Evolutionary conservation across 768 basidiomycete species (phyloP).

Genomic region (Punctularia strigosozonata): DNA sequence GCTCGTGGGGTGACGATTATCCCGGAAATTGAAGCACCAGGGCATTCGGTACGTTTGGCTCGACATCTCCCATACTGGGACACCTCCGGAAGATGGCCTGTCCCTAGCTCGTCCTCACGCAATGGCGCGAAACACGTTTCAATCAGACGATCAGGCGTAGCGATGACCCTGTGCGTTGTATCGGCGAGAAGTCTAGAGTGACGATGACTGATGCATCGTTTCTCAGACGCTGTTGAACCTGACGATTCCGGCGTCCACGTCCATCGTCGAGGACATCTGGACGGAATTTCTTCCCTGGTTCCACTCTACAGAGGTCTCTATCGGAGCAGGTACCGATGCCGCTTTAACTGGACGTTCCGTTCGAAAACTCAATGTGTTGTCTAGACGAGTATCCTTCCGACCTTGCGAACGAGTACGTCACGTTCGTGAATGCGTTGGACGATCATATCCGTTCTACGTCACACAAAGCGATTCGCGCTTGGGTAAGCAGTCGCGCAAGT

Average conservation of each 20-base stretch:
- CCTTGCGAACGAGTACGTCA: not conserved
- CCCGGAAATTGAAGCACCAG: slow-evolving; percentile 12
- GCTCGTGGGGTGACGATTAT: slow-evolving; percentile 16
- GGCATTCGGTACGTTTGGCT: not conserved
- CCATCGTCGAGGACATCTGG: not conserved
- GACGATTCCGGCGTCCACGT: not conserved
- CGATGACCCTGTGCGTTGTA: too few relatives aligned
- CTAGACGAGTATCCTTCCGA: not conserved
- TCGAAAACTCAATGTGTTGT: not conserved
- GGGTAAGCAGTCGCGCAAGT: not conserved
- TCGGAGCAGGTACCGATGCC: not conserved
- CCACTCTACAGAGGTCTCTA: not conserved
- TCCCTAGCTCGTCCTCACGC: too few relatives aligned
- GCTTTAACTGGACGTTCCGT: not conserved
- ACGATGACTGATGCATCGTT: too few relatives aligned
- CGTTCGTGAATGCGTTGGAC: not conserved
- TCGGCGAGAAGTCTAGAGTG: too few relatives aligned
- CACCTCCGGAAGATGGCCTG: too few relatives aligned
- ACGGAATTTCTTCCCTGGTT: not conserved
- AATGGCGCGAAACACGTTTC: too few relatives aligned
- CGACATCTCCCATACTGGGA: too few relatives aligned
- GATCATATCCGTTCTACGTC: not conserved
- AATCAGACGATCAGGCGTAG: too few relatives aligned
- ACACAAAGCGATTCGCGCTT: not conserved
- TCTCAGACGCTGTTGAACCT: not conserved